Percentiles rank a stretch among this genome's conserved stretches.
phyloP scores from a whole-genome alignment of 1,139 yeast species.

The Pneumocystis jirovecii region DNA sequence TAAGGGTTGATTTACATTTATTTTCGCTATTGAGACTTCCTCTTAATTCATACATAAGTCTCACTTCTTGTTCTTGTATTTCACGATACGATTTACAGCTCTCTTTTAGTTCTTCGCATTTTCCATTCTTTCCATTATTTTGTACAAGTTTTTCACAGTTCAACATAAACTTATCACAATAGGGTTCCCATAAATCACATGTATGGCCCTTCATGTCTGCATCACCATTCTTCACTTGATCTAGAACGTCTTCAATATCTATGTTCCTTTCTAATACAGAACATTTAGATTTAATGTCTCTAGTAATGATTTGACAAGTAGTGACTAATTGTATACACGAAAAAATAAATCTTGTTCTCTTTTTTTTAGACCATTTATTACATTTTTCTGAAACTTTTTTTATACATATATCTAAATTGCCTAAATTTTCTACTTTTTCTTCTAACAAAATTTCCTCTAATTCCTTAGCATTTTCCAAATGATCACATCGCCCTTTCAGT shows the following conservation, averaged over 20 bases:
- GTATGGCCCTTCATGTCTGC: background rate
- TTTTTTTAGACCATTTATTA: background rate
- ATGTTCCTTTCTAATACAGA: background rate
- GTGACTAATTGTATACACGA: too few species aligned
- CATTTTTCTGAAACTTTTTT: background rate
- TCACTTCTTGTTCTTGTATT: background rate
- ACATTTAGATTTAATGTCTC: background rate
- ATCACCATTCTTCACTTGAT: background rate
- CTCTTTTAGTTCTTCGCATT: background rate
- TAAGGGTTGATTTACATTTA: background rate
- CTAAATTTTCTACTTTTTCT: background rate
- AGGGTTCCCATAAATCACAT: background rate
- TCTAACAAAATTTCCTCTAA: background rate
- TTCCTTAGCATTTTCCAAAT: background rate
- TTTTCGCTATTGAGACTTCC: background rate
- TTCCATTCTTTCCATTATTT: too few species aligned
- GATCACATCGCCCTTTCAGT: background rate
- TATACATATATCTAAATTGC: background rate
- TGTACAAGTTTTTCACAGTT: too few species aligned
- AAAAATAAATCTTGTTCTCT: too few species aligned
- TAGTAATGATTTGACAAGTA: background rate
- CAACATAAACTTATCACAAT: too few species aligned
- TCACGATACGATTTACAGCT: background rate
- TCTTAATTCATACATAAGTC: background rate
- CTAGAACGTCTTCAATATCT: too few species aligned